Evolutionary conservation across 1,139 yeast species (phyloP).

Genomic region (Hemisphaericaspora subhashii): DNA sequence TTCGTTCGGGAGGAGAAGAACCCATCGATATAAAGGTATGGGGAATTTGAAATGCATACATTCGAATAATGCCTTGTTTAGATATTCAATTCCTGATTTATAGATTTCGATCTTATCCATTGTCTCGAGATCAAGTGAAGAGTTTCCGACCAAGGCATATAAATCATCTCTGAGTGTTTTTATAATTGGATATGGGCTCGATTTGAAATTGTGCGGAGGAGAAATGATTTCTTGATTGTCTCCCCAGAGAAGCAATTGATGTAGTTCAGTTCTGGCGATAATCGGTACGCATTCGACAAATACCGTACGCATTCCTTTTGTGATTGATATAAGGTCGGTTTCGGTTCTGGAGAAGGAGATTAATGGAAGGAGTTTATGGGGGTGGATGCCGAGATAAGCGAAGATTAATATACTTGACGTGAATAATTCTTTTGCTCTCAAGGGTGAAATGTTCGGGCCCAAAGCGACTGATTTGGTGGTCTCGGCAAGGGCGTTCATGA

Average conservation of each 20-base stretch:
- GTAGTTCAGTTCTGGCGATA: conserved; percentile 15
- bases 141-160: neutral
- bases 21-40: conserved; percentile 29
- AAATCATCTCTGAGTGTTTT: conserved; percentile 2
- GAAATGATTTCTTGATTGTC: neutral
- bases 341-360: conserved; percentile 21
- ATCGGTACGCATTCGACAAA: conserved; percentile 16
- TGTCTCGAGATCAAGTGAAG: neutral
- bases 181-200: conserved; percentile 4
- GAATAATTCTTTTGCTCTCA: conserved; percentile 22
- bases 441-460: conserved; percentile 7
- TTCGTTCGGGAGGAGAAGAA: conserved; percentile 20
- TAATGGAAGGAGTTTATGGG: conserved; percentile 29
- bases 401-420: conserved; percentile 26
- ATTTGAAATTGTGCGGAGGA: neutral
- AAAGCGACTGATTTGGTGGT: conserved; percentile 8
- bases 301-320: conserved; percentile 19
- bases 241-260: neutral
- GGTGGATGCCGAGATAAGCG: conserved; percentile 32
- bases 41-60: conserved; percentile 23
- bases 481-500: conserved; percentile 18
- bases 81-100: conserved; percentile 3
- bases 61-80: conserved; percentile 9
- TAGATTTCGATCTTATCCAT: conserved; percentile 1
- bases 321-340: conserved; percentile 22